A percentile compares a stretch with the other conserved stretches of the same genome.
Evolutionary conservation across 1,284 basidiomycete genomes (phyloP).

Genomic region (Apiotrichum sp.): DNA sequence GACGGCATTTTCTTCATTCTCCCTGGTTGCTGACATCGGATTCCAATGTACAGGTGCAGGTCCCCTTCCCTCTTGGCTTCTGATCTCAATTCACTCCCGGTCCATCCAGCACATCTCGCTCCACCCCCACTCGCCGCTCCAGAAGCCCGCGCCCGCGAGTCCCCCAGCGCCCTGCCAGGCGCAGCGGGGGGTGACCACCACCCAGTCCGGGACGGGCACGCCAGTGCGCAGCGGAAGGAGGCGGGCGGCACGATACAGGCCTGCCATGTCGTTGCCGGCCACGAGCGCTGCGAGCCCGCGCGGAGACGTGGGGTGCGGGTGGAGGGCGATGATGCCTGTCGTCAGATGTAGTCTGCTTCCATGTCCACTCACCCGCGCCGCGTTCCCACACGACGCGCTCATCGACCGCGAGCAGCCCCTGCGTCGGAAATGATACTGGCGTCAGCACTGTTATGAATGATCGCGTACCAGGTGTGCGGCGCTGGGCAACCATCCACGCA

Average conservation of each 20-base stretch:
- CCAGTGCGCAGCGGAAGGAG: slow-evolving; percentile 78
- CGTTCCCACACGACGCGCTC: slow-evolving; percentile 31
- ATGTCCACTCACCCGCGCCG: slow-evolving; percentile 33
- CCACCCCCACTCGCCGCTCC: slow-evolving; percentile 33
- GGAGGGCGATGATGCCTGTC: slow-evolving; percentile 60
- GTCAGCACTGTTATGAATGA: not conserved
- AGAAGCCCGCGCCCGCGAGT: slow-evolving; percentile 55
- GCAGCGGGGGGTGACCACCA: slow-evolving; percentile 54
- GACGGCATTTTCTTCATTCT: no score
- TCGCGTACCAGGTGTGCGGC: slow-evolving; percentile 28
- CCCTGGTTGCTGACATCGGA: no score
- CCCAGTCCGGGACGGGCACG: slow-evolving; percentile 63
- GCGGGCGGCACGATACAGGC: slow-evolving; percentile 60
- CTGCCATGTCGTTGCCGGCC: slow-evolving; percentile 54
- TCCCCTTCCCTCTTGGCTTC: no score
- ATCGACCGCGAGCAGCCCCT: slow-evolving; percentile 25
- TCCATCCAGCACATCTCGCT: slow-evolving; percentile 42
- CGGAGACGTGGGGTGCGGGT: slow-evolving; percentile 56
- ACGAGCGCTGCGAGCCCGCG: slow-evolving; percentile 55
- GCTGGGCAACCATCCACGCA: slow-evolving; percentile 26
- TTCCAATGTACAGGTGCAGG: no score
- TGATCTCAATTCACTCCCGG: slow-evolving; percentile 8
- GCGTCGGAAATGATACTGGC: slow-evolving; percentile 38
- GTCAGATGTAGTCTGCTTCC: slow-evolving; percentile 56
- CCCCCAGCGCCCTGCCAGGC: slow-evolving; percentile 62